A percentile compares a stretch with the other conserved stretches of the same genome.
Evolutionary conservation across 2,329 filamentous ascomycete species (phyloP).

Genomic region (Herpotrichia juniperi): DNA sequence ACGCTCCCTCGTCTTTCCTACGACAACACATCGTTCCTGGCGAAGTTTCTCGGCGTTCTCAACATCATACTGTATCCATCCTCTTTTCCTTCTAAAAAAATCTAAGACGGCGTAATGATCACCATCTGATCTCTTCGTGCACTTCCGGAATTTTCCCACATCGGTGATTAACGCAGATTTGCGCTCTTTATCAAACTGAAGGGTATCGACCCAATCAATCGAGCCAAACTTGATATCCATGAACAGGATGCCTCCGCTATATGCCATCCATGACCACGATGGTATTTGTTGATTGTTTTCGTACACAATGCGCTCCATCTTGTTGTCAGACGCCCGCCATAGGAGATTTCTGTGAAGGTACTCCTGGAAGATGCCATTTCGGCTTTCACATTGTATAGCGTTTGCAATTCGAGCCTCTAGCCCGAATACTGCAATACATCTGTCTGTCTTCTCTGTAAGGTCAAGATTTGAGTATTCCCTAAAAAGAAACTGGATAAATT

Average conservation of each 20-base stretch:
- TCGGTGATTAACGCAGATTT: constrained; percentile 7
- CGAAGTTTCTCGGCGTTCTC: constrained; percentile 5
- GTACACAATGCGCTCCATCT: constrained; percentile 13
- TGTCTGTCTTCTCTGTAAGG: constrained; percentile 16
- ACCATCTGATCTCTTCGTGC: not conserved
- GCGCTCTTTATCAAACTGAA: constrained; percentile 16
- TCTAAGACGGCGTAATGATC: constrained; percentile 8
- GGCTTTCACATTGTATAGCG: constrained; percentile 10
- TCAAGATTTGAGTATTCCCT: constrained; percentile 18
- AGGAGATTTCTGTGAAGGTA: constrained; percentile 23
- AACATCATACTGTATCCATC: constrained; percentile 11
- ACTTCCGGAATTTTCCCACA: constrained; percentile 3
- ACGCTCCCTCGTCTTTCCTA: not conserved
- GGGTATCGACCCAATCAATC: constrained; percentile 5
- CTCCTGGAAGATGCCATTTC: constrained; percentile 19
- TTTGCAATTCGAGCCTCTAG: constrained; percentile 19
- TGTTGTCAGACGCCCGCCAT: constrained; percentile 14
- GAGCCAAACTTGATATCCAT: constrained; percentile 2
- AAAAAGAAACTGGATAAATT: constrained; percentile 16
- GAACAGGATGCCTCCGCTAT: constrained; percentile 11
- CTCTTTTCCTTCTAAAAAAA: constrained; percentile 8
- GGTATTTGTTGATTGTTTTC: constrained; percentile 9
- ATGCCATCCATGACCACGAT: constrained; percentile 22
- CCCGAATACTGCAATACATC: constrained; percentile 19
- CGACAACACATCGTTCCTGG: constrained; percentile 8